Percentiles rank a stretch among this genome's conserved stretches.
Conservation (phyloP, 495 filamentous ascomycete genomes). For the Cairneyella variabilis region DNA sequence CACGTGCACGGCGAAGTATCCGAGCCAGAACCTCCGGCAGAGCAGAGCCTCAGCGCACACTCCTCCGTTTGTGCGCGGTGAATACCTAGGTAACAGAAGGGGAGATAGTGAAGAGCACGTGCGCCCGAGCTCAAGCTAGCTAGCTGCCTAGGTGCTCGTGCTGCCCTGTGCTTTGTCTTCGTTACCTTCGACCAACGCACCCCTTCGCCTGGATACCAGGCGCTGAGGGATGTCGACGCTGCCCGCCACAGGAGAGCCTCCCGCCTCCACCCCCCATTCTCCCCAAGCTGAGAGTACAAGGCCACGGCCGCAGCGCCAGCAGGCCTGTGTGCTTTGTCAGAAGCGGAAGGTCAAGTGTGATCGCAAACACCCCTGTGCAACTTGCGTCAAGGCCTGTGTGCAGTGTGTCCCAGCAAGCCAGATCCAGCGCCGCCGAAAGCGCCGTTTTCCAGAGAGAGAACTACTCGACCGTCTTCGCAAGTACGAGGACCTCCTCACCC, state of each 20-base stretch:
- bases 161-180: background rate
- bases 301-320: slow-evolving; percentile 32
- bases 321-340: slow-evolving; percentile 61
- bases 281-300: slow-evolving; percentile 22
- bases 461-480: slow-evolving; percentile 49
- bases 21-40: background rate
- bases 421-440: slow-evolving; percentile 54
- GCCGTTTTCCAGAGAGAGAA: slow-evolving; percentile 46
- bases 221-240: slow-evolving; percentile 4
- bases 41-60: background rate
- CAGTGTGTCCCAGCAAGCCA: slow-evolving; percentile 57
- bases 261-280: slow-evolving; percentile 3
- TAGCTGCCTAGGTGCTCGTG: background rate
- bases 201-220: background rate
- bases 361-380: slow-evolving; percentile 57
- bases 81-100: background rate
- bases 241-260: background rate
- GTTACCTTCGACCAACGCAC: background rate
- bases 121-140: background rate
- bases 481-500: slow-evolving; percentile 49
- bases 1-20: background rate
- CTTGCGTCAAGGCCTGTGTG: slow-evolving; percentile 54
- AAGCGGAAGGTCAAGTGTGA: slow-evolving; percentile 66
- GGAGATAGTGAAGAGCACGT: background rate
- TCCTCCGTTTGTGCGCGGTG: background rate